Evolutionary conservation across 371 early-diverging fungal species (phyloP).

Genomic region (Actinomortierella ambigua): DNA sequence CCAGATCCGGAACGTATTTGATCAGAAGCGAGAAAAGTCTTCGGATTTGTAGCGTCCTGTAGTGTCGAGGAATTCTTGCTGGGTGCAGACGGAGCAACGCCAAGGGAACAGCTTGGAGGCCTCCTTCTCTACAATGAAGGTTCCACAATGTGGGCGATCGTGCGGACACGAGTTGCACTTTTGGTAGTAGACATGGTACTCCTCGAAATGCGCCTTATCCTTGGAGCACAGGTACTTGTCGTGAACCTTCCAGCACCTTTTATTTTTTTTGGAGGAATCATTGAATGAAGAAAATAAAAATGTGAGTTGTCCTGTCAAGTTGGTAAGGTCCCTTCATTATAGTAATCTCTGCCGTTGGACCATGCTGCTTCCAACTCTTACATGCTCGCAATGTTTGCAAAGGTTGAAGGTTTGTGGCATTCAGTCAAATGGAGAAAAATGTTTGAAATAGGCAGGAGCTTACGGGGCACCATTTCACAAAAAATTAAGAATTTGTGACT

Average conservation of each 20-base stretch:
- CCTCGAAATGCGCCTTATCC: conserved; percentile 40
- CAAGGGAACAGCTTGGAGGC: conserved; percentile 46
- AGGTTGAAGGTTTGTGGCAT: no score
- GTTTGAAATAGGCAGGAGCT: no score
- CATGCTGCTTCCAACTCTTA: no score
- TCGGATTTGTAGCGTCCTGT: conserved; percentile 43
- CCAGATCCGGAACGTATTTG: no score
- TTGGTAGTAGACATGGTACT: conserved; percentile 45
- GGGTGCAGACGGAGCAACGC: conserved; percentile 42
- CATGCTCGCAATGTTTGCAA: no score
- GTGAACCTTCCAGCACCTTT: conserved; percentile 45
- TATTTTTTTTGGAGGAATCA: neutral
- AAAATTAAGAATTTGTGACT: no score
- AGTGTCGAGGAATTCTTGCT: conserved; percentile 39
- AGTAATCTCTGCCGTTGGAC: no score
- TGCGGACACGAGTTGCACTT: conserved; percentile 47
- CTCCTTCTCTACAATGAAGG: conserved; percentile 36
- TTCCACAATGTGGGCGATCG: conserved; percentile 44
- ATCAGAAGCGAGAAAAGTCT: conserved; percentile 3
- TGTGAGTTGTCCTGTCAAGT: no score
- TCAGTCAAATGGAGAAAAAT: no score
- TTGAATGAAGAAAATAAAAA: no score
- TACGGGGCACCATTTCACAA: no score
- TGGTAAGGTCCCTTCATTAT: no score
- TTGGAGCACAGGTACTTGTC: conserved; percentile 43